phyloP scores from a whole-genome alignment of 352 stramenopile species.

The Thraustotheca clavata region DNA sequence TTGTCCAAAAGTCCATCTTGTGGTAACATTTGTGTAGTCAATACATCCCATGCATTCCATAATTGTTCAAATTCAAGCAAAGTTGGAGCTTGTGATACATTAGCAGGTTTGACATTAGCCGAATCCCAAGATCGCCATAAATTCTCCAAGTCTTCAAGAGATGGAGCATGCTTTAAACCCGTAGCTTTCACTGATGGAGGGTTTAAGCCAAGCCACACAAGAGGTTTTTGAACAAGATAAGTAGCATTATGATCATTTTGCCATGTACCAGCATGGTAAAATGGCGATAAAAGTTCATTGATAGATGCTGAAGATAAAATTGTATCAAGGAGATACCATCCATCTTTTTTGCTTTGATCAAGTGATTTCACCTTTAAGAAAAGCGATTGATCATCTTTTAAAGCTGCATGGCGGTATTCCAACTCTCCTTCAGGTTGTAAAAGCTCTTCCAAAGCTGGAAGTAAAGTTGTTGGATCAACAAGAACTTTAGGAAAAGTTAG shows the following conservation, averaged over 20 bases:
- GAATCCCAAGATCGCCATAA: background rate
- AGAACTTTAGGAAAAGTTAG: background rate
- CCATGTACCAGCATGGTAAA: background rate
- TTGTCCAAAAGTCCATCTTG: background rate
- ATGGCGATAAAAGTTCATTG: background rate
- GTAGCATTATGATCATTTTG: background rate
- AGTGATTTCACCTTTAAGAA: background rate
- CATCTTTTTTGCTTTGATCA: background rate
- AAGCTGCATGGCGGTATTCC: background rate
- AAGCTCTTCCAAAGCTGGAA: background rate
- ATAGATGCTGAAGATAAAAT: background rate
- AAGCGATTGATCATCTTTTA: background rate
- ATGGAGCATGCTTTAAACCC: background rate
- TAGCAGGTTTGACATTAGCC: background rate
- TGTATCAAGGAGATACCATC: slow-evolving; percentile 2
- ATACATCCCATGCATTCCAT: background rate
- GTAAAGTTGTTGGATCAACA: background rate
- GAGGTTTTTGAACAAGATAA: background rate
- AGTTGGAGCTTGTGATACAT: background rate
- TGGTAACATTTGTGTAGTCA: background rate
- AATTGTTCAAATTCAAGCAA: background rate
- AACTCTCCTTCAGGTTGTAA: background rate
- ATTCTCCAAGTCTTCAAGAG: slow-evolving; percentile 1
- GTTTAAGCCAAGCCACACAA: background rate
- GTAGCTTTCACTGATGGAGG: background rate